These are phyloP conservation scores for Spirogloea muscicola DNA, from an alignment of 139 green algal genomes.

Conservation along the genomic window DNA sequence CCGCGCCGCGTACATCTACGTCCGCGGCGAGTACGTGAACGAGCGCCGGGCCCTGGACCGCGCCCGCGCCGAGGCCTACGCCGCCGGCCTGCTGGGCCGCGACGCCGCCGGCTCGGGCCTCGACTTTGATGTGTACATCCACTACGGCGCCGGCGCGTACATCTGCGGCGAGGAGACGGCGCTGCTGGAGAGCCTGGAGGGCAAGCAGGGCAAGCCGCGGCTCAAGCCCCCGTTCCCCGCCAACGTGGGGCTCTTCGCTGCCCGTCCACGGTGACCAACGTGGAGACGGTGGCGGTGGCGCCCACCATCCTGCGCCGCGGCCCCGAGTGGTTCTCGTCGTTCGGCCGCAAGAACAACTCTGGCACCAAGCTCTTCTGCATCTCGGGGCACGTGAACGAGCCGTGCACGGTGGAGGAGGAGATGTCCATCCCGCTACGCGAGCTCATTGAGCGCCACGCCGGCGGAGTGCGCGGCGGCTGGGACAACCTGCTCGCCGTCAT, in stretches of 20 bases:
- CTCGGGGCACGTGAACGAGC: conserved; percentile 95
- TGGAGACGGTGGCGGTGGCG: conserved; percentile 92
- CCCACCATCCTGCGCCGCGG: conserved; percentile 95
- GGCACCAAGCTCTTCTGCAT: conserved; percentile 99
- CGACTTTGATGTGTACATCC: conserved; percentile 92
- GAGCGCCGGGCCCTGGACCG: conserved; percentile 69
- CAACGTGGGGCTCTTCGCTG: conserved; percentile 93
- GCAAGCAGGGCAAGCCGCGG: conserved; percentile 93
- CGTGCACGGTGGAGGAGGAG: conserved; percentile 98
- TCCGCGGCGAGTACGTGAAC: conserved; percentile 93
- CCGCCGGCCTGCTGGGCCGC: conserved; percentile 65
- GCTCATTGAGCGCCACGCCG: conserved; percentile 92
- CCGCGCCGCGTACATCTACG: conserved; percentile 93
- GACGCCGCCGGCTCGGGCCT: conserved; percentile 89
- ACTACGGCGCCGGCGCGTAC: conserved; percentile 95
- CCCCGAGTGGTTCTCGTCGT: conserved; percentile 89
- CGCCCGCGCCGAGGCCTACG: conserved; percentile 52
- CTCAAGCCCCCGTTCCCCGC: conserved; percentile 97
- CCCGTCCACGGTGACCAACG: conserved; percentile 95
- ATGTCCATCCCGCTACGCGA: conserved; percentile 93
- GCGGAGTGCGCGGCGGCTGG: conserved; percentile 92
- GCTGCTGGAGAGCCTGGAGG: conserved; percentile 93
- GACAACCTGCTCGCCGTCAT: conserved; percentile 98
- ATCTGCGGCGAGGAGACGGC: conserved; percentile 99
- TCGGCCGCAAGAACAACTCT: conserved; percentile 95